Percentiles rank a stretch among this genome's conserved stretches.
phyloP scores from a whole-genome alignment of 768 basidiomycete genomes.

The Kwoniella europaea region DNA sequence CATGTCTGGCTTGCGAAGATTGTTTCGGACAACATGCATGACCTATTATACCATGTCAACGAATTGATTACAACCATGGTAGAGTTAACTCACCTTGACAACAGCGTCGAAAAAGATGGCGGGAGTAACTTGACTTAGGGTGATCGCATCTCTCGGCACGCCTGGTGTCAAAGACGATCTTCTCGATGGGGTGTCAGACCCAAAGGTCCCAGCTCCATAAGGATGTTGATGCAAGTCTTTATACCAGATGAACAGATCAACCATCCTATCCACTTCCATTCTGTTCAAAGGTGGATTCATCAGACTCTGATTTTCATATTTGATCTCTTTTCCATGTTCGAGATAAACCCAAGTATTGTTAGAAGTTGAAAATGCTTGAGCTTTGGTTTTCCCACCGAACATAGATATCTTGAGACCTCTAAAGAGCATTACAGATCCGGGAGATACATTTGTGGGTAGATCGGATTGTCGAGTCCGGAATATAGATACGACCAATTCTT shows the following conservation, averaged over 20 bases:
- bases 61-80: background rate
- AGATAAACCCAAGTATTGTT: slow-evolving; percentile 34
- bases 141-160: background rate
- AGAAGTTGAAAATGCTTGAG: slow-evolving; percentile 22
- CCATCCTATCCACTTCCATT: slow-evolving; percentile 33
- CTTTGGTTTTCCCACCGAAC: slow-evolving; percentile 42
- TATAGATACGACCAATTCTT: slow-evolving; percentile 40
- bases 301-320: slow-evolving; percentile 8
- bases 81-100: slow-evolving; percentile 38
- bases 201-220: background rate
- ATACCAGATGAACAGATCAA: slow-evolving; percentile 32
- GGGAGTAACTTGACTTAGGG: slow-evolving; percentile 15
- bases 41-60: slow-evolving; percentile 25
- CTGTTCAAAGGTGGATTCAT: slow-evolving; percentile 13
- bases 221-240: background rate
- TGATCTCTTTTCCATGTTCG: slow-evolving; percentile 15
- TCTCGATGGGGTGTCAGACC: slow-evolving; percentile 1
- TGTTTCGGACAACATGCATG: slow-evolving; percentile 24
- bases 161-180: background rate
- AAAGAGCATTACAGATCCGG: slow-evolving; percentile 34
- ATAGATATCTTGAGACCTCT: slow-evolving; percentile 29
- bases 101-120: slow-evolving; percentile 31
- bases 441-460: slow-evolving; percentile 23
- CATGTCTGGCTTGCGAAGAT: slow-evolving; percentile 9
- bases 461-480: slow-evolving; percentile 24